phyloP scores from a whole-genome alignment of 2,329 filamentous ascomycete species.

The Ophiocordyceps sinensis region DNA sequence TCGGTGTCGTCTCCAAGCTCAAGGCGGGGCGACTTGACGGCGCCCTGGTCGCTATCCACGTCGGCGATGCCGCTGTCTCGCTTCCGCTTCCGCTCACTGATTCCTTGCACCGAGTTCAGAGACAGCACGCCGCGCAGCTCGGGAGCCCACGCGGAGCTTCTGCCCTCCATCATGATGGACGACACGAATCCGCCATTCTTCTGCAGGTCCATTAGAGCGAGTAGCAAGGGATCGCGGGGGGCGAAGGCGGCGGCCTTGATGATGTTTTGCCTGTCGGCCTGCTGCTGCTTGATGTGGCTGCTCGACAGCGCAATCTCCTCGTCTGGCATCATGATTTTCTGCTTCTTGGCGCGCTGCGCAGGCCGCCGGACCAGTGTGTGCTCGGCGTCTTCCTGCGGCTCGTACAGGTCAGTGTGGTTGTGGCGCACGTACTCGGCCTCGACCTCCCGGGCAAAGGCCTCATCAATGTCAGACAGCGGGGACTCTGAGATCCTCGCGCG shows the following conservation, averaged over 20 bases:
- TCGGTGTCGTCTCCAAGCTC: constrained; percentile 55
- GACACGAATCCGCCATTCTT: constrained; percentile 81
- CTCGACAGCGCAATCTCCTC: constrained; percentile 63
- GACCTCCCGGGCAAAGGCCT: constrained; percentile 43
- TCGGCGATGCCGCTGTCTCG: constrained; percentile 77
- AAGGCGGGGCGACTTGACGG: constrained; percentile 54
- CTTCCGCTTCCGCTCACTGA: constrained; percentile 82
- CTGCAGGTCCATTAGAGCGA: constrained; percentile 84
- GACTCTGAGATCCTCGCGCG: constrained; percentile 54
- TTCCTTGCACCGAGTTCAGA: constrained; percentile 61
- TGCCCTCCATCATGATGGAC: constrained; percentile 69
- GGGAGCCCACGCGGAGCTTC: constrained; percentile 71
- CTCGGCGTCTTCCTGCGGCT: constrained; percentile 43
- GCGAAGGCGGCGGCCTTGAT: constrained; percentile 71
- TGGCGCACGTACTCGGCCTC: constrained; percentile 41
- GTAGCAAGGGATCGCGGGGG: constrained; percentile 70
- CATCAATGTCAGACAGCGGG: constrained; percentile 55
- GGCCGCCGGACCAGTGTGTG: constrained; percentile 48
- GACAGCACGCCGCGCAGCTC: constrained; percentile 90
- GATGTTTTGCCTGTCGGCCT: constrained; percentile 74
- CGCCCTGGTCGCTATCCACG: constrained; percentile 51
- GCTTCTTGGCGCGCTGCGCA: constrained; percentile 58
- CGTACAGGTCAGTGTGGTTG: constrained; percentile 44
- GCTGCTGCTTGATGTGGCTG: constrained; percentile 70
- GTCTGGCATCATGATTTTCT: constrained; percentile 74